Evolutionary conservation across 106 monocot species (phyloP).

Genomic region (Allium cepa): DNA sequence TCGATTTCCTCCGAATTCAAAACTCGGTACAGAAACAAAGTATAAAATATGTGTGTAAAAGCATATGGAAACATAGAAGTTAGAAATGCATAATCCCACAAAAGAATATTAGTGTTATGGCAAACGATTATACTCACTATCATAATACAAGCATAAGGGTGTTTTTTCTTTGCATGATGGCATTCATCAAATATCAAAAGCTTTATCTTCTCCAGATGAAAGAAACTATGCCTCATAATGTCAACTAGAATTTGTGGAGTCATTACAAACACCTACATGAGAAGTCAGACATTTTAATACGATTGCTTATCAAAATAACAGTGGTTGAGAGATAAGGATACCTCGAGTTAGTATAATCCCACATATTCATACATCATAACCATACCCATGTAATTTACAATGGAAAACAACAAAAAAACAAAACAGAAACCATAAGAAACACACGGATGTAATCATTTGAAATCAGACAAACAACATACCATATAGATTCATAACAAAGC

Average conservation of each 20-base stretch:
- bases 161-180: constrained; percentile 47
- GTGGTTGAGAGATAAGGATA: no score
- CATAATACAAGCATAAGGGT: constrained; percentile 65
- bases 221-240: constrained; percentile 42
- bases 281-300: neutral
- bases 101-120: no score
- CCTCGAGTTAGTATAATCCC: no score
- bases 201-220: constrained; percentile 37
- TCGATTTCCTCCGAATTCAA: no score
- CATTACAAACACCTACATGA: constrained; percentile 58
- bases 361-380: neutral
- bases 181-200: constrained; percentile 70
- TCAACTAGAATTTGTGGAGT: constrained; percentile 58
- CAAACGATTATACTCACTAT: constrained; percentile 11
- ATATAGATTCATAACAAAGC: neutral
- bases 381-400: neutral
- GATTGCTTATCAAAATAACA: no score
- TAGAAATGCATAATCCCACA: no score
- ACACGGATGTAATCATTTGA: neutral
- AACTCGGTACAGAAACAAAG: no score
- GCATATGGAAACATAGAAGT: no score
- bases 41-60: no score
- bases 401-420: no score
- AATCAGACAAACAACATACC: neutral
- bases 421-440: neutral